phyloP scores from a whole-genome alignment of 768 basidiomycete species.

The Tricholomella constricta region DNA sequence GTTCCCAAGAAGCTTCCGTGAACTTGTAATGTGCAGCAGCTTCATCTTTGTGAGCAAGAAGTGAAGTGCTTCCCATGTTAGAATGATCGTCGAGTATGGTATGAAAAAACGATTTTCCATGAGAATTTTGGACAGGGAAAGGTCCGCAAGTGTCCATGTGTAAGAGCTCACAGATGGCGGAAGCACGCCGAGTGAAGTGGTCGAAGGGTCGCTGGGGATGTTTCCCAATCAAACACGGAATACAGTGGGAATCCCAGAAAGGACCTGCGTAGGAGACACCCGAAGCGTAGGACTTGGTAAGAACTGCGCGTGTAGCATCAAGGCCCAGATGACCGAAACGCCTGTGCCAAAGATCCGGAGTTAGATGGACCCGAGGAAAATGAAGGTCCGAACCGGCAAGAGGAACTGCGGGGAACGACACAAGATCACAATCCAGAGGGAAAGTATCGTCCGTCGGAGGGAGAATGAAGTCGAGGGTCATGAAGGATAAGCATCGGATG shows the following conservation, averaged over 20 bases:
- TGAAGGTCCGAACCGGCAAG: background rate
- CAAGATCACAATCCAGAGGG: background rate
- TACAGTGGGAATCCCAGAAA: background rate
- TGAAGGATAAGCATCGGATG: conserved; percentile 1
- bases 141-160: no score
- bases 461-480: background rate
- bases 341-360: background rate
- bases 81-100: no score
- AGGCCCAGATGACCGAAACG: conserved; percentile 1
- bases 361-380: background rate
- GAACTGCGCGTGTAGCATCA: no score
- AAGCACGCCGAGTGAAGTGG: no score
- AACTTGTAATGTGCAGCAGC: no score
- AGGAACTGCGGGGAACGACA: background rate
- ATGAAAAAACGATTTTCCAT: no score
- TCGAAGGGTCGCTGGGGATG: conserved; percentile 2
- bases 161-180: no score
- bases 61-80: no score
- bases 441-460: no score
- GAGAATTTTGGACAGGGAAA: no score
- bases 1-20: no score
- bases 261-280: conserved; percentile 1
- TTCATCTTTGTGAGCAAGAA: no score
- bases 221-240: conserved; percentile 8
- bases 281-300: background rate